Evolutionary conservation across 352 stramenopile species (phyloP).

Genomic region (Phytopythium mirpurense): DNA sequence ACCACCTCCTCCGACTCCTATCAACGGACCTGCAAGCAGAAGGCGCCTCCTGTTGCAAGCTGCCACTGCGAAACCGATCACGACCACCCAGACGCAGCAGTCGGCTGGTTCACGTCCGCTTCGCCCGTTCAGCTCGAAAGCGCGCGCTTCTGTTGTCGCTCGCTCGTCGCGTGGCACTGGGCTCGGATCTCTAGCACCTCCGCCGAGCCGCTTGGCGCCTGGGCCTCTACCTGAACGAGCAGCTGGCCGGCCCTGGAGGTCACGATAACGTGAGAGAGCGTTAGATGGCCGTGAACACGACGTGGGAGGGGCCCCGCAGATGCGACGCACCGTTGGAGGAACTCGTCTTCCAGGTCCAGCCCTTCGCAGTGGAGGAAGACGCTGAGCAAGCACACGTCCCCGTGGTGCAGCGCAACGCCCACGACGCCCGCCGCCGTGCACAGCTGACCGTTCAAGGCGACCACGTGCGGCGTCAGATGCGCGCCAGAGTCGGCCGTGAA

Average conservation of each 20-base stretch:
- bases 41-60: no score
- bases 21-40: no score
- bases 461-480: slow-evolving; percentile 34
- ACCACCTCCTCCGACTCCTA: no score
- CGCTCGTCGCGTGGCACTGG: neutral
- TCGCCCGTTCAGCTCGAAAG: slow-evolving; percentile 6
- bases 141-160: neutral
- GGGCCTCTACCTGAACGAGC: neutral
- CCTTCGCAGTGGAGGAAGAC: slow-evolving; percentile 46
- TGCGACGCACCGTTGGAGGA: slow-evolving; percentile 36
- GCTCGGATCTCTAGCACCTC: neutral
- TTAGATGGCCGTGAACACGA: neutral
- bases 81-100: no score
- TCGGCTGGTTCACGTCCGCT: no score
- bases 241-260: neutral
- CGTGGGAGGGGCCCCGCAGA: neutral
- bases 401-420: slow-evolving; percentile 28
- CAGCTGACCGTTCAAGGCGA: slow-evolving; percentile 28
- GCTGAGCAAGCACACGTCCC: slow-evolving; percentile 42
- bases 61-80: no score
- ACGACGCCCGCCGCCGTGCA: slow-evolving; percentile 17
- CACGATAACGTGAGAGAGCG: neutral
- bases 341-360: slow-evolving; percentile 45
- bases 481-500: slow-evolving; percentile 31
- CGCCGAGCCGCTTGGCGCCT: neutral